Percentiles rank a stretch among this genome's conserved stretches.
Conservation (phyloP, 2,329 filamentous ascomycete genomes). For the Aspergillus aculeatus region DNA sequence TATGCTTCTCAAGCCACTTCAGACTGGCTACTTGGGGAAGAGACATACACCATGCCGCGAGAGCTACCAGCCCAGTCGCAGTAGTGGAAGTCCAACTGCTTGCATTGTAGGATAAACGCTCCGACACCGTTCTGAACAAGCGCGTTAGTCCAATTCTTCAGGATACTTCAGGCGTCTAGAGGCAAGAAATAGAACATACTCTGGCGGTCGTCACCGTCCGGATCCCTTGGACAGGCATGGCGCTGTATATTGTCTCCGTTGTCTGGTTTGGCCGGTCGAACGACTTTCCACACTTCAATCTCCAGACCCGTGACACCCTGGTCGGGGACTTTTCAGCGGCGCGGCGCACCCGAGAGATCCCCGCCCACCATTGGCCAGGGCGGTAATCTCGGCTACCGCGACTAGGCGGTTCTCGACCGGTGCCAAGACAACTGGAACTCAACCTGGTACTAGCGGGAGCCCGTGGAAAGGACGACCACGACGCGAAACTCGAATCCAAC, state of each 20-base stretch:
- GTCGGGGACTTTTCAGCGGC: slow-evolving; percentile 28
- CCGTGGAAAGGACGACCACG: neutral
- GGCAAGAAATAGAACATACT: slow-evolving; percentile 43
- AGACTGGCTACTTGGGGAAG: neutral
- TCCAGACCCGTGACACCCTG: slow-evolving; percentile 4
- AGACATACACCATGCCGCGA: slow-evolving; percentile 81
- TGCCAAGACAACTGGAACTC: neutral
- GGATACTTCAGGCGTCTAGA: too few species aligned
- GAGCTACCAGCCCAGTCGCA: slow-evolving; percentile 96
- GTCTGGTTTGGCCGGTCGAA: slow-evolving; percentile 4
- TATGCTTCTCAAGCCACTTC: neutral
- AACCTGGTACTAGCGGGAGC: neutral
- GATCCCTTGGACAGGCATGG: slow-evolving; percentile 50
- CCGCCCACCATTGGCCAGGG: slow-evolving; percentile 26
- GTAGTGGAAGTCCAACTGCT: slow-evolving; percentile 92
- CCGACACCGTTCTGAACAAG: slow-evolving; percentile 81
- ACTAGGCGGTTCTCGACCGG: slow-evolving; percentile 12
- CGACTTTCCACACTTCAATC: neutral
- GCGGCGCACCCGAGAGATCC: slow-evolving; percentile 16
- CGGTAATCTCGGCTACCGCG: slow-evolving; percentile 27
- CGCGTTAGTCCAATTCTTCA: slow-evolving; percentile 6
- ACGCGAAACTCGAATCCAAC: slow-evolving; percentile 23
- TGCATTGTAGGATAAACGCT: slow-evolving; percentile 96
- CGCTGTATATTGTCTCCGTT: slow-evolving; percentile 10
- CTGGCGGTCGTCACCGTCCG: slow-evolving; percentile 56